These are phyloP conservation scores for Sclerotinia borealis DNA, from an alignment of 2,329 filamentous ascomycete species.

Conservation along the genomic window DNA sequence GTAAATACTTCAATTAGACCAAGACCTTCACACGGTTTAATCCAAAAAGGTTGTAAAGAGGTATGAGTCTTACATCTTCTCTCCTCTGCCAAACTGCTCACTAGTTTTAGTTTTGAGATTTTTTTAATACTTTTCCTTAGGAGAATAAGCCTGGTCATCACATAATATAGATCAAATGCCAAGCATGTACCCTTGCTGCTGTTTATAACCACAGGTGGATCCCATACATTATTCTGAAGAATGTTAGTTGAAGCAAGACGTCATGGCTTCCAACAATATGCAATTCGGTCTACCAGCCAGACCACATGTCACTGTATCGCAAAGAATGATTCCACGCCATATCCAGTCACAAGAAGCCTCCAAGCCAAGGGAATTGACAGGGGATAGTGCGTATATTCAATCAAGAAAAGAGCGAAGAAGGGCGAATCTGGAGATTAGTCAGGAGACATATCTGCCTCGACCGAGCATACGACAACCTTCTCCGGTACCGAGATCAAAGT, in stretches of 20 bases:
- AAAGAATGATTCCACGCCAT: constrained; percentile 27
- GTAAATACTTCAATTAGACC: constrained; percentile 13
- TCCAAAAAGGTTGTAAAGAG: neutral
- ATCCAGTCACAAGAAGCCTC: constrained; percentile 17
- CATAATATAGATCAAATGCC: constrained; percentile 21
- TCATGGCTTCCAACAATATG: constrained; percentile 40
- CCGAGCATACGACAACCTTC: constrained; percentile 21
- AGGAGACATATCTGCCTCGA: constrained; percentile 22
- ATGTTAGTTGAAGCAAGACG: constrained; percentile 27
- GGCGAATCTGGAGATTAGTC: constrained; percentile 14
- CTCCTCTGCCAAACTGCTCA: neutral
- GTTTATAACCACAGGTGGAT: constrained; percentile 25
- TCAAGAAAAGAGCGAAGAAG: constrained; percentile 22
- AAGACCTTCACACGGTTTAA: neutral
- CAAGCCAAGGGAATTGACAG: constrained; percentile 31
- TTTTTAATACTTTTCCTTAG: neutral
- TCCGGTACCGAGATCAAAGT: constrained; percentile 17
- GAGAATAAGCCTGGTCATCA: neutral
- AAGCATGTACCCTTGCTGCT: constrained; percentile 16
- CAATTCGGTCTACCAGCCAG: constrained; percentile 38
- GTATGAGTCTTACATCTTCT: neutral
- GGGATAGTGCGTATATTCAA: constrained; percentile 38
- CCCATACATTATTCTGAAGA: constrained; percentile 12
- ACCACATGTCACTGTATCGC: constrained; percentile 35
- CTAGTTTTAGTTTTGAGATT: neutral